Percentiles rank a stretch among this genome's conserved stretches.
Conservation (phyloP, 352 stramenopile species). For the Pythium utonaiense region DNA sequence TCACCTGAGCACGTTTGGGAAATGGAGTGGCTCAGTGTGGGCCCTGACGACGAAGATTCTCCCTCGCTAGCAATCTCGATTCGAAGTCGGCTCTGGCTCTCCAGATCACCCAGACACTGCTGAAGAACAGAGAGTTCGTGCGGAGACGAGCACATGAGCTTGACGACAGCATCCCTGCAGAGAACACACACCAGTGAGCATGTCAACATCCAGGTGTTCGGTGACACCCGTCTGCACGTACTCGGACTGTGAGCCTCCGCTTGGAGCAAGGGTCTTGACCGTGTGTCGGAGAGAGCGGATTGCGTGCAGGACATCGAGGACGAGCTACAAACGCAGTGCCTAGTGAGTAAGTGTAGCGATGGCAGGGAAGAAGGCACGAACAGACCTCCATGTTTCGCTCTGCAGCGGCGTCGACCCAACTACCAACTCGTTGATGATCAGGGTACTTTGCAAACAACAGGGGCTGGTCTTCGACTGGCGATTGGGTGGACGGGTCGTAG, state of each 20-base stretch:
- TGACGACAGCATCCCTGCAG: slow-evolving; percentile 10
- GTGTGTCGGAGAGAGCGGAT: slow-evolving; percentile 91
- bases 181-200: background rate
- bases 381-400: slow-evolving; percentile 25
- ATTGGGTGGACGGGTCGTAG: slow-evolving; percentile 31
- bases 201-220: background rate
- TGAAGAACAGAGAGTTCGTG: slow-evolving; percentile 9
- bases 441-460: slow-evolving; percentile 81
- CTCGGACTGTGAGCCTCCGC: slow-evolving; percentile 20
- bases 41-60: background rate
- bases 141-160: slow-evolving; percentile 3
- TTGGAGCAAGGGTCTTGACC: slow-evolving; percentile 65
- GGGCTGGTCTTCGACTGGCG: slow-evolving; percentile 31
- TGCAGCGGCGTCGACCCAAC: slow-evolving; percentile 13
- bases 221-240: background rate
- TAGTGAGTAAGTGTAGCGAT: background rate
- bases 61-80: background rate
- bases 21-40: slow-evolving; percentile 25
- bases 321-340: slow-evolving; percentile 32
- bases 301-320: slow-evolving; percentile 89
- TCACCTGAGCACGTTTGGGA: slow-evolving; percentile 28
- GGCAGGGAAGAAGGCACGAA: background rate
- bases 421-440: slow-evolving; percentile 66
- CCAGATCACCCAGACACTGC: slow-evolving; percentile 11
- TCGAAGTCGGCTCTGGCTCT: slow-evolving; percentile 16